A percentile compares a stretch with the other conserved stretches of the same genome.
Conservation (phyloP, 1,284 basidiomycete genomes). For the Puccinia polysora region DNA sequence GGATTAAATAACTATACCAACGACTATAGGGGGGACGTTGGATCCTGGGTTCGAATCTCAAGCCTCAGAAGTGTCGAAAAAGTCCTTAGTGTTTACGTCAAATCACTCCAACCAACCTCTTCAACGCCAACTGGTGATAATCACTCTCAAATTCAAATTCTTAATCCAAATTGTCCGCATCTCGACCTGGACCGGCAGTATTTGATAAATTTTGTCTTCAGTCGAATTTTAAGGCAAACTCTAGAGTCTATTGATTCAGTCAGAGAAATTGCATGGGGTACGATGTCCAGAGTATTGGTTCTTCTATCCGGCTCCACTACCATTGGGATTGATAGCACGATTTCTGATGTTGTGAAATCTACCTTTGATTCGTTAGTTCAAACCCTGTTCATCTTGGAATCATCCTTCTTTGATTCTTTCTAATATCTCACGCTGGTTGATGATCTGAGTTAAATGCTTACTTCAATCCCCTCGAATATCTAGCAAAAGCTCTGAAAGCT, state of each 20-base stretch:
- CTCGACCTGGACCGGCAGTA: not conserved
- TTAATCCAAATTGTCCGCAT: not conserved
- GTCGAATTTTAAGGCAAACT: slow-evolving; percentile 30
- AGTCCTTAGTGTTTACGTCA: slow-evolving; percentile 16
- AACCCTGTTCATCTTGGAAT: not conserved
- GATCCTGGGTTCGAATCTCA: slow-evolving; percentile 87
- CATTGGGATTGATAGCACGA: not conserved
- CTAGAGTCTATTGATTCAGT: slow-evolving; percentile 37
- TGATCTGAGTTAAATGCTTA: no score
- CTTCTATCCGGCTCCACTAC: not conserved
- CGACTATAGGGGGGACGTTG: slow-evolving; percentile 93
- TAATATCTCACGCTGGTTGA: not conserved
- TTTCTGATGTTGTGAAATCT: not conserved
- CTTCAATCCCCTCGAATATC: not conserved
- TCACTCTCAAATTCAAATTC: not conserved
- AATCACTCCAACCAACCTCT: not conserved
- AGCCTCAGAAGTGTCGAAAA: slow-evolving; percentile 62
- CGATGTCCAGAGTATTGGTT: slow-evolving; percentile 19
- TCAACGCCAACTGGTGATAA: not conserved
- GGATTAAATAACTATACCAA: slow-evolving; percentile 84
- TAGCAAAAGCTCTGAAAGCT: slow-evolving; percentile 21
- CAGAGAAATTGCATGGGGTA: slow-evolving; percentile 32
- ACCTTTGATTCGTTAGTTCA: slow-evolving; percentile 23
- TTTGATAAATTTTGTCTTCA: not conserved
- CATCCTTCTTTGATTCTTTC: not conserved